These are phyloP conservation scores for Verticillium isaacii DNA, from an alignment of 2,329 filamentous ascomycete species.

Conservation along the genomic window DNA sequence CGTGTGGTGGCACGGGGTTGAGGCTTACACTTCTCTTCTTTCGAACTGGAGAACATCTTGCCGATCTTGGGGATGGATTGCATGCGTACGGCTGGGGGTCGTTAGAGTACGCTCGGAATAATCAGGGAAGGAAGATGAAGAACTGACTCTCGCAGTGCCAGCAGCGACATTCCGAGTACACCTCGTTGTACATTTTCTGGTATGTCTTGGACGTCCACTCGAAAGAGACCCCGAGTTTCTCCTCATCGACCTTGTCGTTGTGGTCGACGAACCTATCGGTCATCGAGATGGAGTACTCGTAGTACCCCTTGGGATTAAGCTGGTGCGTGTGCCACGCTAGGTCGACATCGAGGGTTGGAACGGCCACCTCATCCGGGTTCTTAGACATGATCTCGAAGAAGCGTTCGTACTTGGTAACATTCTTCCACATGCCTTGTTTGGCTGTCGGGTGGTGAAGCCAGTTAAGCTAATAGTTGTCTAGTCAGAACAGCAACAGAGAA, in stretches of 20 bases:
- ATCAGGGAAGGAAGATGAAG: neutral
- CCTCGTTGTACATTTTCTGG: slow-evolving; percentile 53
- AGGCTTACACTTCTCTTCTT: slow-evolving; percentile 32
- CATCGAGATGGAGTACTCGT: slow-evolving; percentile 40
- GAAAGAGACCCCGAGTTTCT: slow-evolving; percentile 57
- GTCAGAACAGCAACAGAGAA: too few species aligned
- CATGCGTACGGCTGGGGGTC: neutral
- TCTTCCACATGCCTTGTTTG: slow-evolving; percentile 51
- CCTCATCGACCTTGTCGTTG: slow-evolving; percentile 76
- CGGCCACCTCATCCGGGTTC: slow-evolving; percentile 40
- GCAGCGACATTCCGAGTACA: slow-evolving; percentile 69
- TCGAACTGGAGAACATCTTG: slow-evolving; percentile 37
- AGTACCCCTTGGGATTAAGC: slow-evolving; percentile 57
- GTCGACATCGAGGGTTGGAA: slow-evolving; percentile 66
- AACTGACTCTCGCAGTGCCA: slow-evolving; percentile 68
- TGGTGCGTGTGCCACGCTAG: slow-evolving; percentile 74
- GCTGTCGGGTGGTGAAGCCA: slow-evolving; percentile 66
- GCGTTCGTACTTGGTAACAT: slow-evolving; percentile 55
- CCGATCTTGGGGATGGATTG: slow-evolving; percentile 10
- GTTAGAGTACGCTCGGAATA: neutral
- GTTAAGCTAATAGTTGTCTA: slow-evolving; percentile 40
- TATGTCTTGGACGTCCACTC: slow-evolving; percentile 66
- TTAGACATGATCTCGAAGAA: slow-evolving; percentile 53
- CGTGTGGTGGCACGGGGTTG: neutral
- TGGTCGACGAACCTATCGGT: slow-evolving; percentile 64